phyloP scores from a whole-genome alignment of 805 yeast genomes.

The Candida maris region DNA sequence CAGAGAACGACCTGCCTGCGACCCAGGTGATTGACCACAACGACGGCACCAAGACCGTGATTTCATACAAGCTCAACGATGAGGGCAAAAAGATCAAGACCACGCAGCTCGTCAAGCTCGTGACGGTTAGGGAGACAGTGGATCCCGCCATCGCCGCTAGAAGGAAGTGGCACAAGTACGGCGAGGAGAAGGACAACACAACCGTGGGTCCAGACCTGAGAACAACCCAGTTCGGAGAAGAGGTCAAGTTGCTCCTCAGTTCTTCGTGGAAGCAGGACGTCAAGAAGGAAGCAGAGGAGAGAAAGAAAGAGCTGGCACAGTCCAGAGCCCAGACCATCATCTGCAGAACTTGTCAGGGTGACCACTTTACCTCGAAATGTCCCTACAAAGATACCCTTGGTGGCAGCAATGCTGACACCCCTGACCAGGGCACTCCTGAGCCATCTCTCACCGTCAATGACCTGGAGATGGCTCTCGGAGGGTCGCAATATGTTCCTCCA shows the following conservation, averaged over 20 bases:
- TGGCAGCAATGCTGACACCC: constrained; percentile 28
- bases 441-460: constrained; percentile 15
- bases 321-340: constrained; percentile 54
- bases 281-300: constrained; percentile 61
- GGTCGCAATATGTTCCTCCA: constrained; percentile 58
- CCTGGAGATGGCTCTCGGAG: constrained; percentile 12
- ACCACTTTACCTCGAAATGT: constrained; percentile 91
- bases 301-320: constrained; percentile 42
- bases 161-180: constrained; percentile 84
- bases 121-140: constrained; percentile 74
- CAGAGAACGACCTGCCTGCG: constrained; percentile 66
- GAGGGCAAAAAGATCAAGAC: constrained; percentile 83
- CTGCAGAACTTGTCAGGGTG: constrained; percentile 93
- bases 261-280: constrained; percentile 75
- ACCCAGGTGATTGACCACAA: constrained; percentile 73
- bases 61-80: constrained; percentile 68
- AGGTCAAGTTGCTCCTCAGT: constrained; percentile 69
- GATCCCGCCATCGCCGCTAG: constrained; percentile 85
- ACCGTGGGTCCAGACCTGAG: constrained; percentile 84
- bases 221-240: constrained; percentile 87
- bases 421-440: constrained; percentile 6
- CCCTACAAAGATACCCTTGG: constrained; percentile 90
- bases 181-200: constrained; percentile 63
- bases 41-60: constrained; percentile 88
- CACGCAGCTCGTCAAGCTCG: constrained; percentile 79